Base-by-base conservation (phyloP, 108 stramenopile species). In the Nitzschia sp. region DNA sequence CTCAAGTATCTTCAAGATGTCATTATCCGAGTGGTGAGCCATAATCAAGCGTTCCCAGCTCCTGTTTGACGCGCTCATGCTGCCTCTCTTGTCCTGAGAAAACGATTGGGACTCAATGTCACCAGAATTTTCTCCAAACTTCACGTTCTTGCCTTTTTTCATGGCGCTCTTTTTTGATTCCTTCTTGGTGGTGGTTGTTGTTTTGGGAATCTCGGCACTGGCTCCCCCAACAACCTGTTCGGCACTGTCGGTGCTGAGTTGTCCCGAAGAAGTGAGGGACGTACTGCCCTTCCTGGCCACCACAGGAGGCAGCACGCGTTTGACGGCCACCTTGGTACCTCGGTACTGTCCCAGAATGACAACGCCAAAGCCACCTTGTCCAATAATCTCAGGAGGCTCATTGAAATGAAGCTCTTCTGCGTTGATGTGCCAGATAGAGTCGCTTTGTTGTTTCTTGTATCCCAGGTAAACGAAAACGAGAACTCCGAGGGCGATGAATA, bases 311-410 rank as follows among this genome's bases (percentile, higher is more conserved):
- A 80, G 65, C 8, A 80, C 80, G 21, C 80, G 70, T 38, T 80
- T 80, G n/a, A 76, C 69, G 19, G 80, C 80, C 3, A 80, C 80
- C 17, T 76, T 36, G 1, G 79, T 80, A 17, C 80, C 80, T 32
- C 80, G 71, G 33, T 81, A 81, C 29, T 77, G 64, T 1, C 54
- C 80, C 1, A 68, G 60, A 29, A 81, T 32, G 15, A 81, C 80
- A 22, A 77, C 33, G 2, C 80, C 80, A 48, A 77, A 81, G 9
- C 65, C 56, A 47, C 80, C 80, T 22, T 65, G 75, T 13, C 80
- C 80, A 38, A 81, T 56, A 27, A 77, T 41, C 29, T 62, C 68
- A 1, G 66, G 66, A 2, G 73, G 73, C 22, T 76, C 60, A 28
- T 33, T 56, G 60, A 76, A 69, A 9, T 53, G 23, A 6, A 76